phyloP scores from a whole-genome alignment of 2,329 filamentous ascomycete species.

The Cadophora malorum region DNA sequence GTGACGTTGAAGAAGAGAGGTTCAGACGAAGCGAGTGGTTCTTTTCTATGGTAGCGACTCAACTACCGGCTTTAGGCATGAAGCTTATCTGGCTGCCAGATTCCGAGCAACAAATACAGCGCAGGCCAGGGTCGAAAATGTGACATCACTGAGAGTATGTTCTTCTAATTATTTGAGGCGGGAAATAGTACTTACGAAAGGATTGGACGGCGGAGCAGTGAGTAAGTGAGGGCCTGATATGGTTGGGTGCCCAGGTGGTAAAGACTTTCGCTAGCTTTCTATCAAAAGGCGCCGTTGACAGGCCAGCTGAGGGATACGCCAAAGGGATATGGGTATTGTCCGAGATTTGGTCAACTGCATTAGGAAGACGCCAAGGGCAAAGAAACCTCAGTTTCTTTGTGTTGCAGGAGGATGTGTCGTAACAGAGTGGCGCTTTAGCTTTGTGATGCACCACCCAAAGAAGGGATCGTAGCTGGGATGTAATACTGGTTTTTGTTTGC shows the following conservation, averaged over 20 bases:
- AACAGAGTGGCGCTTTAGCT: not conserved
- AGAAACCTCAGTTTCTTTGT: not conserved
- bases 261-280: not conserved
- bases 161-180: no score
- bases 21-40: not conserved
- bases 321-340: conserved; percentile 16
- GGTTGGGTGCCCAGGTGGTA: not conserved
- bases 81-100: conserved; percentile 1
- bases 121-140: not conserved
- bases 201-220: not conserved
- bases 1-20: not conserved
- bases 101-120: not conserved
- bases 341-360: not conserved
- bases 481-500: not conserved
- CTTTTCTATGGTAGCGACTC: not conserved
- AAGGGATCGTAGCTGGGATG: not conserved
- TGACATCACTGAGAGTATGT: not conserved
- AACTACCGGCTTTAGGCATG: not conserved
- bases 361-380: not conserved
- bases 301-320: conserved; percentile 8
- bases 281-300: conserved; percentile 2
- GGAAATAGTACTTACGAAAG: no score
- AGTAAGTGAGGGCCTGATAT: not conserved
- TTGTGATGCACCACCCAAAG: not conserved
- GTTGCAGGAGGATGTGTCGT: not conserved